A percentile compares a stretch with the other conserved stretches of the same genome.
These are phyloP conservation scores for Emergomyces orientalis DNA, from an alignment of 2,329 filamentous ascomycete genomes.

Conservation along the genomic window DNA sequence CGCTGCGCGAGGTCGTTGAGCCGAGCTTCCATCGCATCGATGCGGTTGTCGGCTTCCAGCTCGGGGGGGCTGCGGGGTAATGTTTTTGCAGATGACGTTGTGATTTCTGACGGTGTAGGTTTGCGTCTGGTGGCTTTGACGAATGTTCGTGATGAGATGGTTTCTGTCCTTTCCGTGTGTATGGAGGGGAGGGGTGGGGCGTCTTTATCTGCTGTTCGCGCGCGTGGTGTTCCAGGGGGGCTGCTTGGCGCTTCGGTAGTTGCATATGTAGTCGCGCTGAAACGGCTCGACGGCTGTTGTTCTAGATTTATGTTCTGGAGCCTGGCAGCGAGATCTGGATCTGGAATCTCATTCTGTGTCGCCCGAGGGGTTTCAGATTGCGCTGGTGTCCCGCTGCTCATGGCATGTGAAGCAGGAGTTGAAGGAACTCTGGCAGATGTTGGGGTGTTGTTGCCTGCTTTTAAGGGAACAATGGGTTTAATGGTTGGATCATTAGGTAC, in stretches of 20 bases:
- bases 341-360: constrained; percentile 6
- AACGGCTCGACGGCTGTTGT: constrained; percentile 50
- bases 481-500: constrained; percentile 20
- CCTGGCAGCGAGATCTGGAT: constrained; percentile 26
- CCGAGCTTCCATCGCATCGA: constrained; percentile 57
- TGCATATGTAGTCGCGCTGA: constrained; percentile 55
- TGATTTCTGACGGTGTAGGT: constrained; percentile 32
- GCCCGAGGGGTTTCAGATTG: constrained; percentile 3
- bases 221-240: constrained; percentile 31
- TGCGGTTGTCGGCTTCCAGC: constrained; percentile 51
- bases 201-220: constrained; percentile 30
- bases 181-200: constrained; percentile 27
- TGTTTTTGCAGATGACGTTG: constrained; percentile 39
- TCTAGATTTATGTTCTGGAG: constrained; percentile 34
- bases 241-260: constrained; percentile 42
- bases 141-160: constrained; percentile 17
- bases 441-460: constrained; percentile 31
- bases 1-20: constrained; percentile 57
- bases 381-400: constrained; percentile 14
- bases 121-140: constrained; percentile 33
- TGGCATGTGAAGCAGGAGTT: constrained; percentile 11
- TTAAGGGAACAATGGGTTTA: constrained; percentile 37
- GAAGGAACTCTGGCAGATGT: constrained; percentile 14
- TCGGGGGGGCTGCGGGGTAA: constrained; percentile 56
- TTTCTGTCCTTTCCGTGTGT: constrained; percentile 28